These are phyloP conservation scores for Aquilaria yunnanensis DNA, from an alignment of 345 rosid species.

Conservation along the genomic window DNA sequence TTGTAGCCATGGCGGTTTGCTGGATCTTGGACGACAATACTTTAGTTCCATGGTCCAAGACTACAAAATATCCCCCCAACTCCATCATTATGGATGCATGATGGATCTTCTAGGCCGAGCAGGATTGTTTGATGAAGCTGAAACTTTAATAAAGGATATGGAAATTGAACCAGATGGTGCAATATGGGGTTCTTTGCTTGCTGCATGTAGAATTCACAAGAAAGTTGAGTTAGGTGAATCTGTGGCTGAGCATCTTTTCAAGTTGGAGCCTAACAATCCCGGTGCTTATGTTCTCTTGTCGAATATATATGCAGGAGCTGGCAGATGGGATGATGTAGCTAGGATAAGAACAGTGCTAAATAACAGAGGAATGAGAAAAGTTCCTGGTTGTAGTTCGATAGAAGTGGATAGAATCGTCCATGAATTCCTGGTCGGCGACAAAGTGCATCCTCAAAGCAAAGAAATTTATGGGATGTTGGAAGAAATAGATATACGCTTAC, in stretches of 20 bases:
- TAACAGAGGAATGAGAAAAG: conserved; percentile 60
- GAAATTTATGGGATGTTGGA: conserved; percentile 60
- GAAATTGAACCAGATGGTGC: conserved; percentile 59
- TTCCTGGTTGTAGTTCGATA: conserved; percentile 72
- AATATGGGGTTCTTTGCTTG: conserved; percentile 73
- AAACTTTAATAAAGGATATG: conserved; percentile 43
- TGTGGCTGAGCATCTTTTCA: conserved; percentile 40
- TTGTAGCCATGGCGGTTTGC: conserved; percentile 62
- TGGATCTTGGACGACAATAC: conserved; percentile 46
- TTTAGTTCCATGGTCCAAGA: conserved; percentile 48
- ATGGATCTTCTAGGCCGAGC: conserved; percentile 66
- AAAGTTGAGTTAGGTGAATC: conserved; percentile 47
- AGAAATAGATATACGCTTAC: conserved; percentile 48
- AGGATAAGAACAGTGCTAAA: conserved; percentile 43
- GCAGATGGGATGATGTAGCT: conserved; percentile 70
- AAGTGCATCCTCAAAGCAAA: conserved; percentile 45
- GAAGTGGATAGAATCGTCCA: conserved; percentile 63
- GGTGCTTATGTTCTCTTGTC: conserved; percentile 68
- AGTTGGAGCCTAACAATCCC: conserved; percentile 48
- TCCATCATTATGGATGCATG: conserved; percentile 75
- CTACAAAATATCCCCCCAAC: conserved; percentile 43
- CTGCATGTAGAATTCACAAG: conserved; percentile 55
- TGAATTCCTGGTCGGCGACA: conserved; percentile 75
- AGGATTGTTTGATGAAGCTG: conserved; percentile 60
- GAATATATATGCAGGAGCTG: conserved; percentile 72